These are phyloP conservation scores for Thermothelomyces thermophilus DNA, from an alignment of 2,329 filamentous ascomycete species.

Conservation along the genomic window DNA sequence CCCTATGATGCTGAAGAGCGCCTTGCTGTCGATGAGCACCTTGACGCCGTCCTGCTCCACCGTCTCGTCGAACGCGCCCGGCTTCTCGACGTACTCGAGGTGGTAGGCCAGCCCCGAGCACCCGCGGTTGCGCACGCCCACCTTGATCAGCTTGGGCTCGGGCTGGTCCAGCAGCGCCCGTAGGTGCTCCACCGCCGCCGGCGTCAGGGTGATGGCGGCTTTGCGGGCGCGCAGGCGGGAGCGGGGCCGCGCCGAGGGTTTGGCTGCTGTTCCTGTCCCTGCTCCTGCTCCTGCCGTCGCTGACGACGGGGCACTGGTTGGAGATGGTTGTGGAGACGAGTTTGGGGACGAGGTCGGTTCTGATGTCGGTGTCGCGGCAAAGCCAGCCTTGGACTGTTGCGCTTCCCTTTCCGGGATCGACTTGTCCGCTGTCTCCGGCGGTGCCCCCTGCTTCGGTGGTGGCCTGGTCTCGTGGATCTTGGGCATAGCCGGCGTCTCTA, in stretches of 20 bases:
- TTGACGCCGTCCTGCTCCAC: slow-evolving; percentile 95
- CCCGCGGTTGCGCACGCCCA: slow-evolving; percentile 88
- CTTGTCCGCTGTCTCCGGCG: slow-evolving; percentile 13
- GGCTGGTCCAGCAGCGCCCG: slow-evolving; percentile 72
- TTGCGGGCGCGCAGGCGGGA: slow-evolving; percentile 67
- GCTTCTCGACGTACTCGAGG: slow-evolving; percentile 89
- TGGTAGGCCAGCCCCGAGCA: slow-evolving; percentile 93
- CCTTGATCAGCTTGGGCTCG: slow-evolving; percentile 85
- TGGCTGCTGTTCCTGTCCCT: not conserved
- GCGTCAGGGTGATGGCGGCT: slow-evolving; percentile 82
- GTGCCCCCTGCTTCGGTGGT: slow-evolving; percentile 27
- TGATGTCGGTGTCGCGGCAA: slow-evolving; percentile 19
- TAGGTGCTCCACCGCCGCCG: slow-evolving; percentile 72
- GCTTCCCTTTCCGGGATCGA: slow-evolving; percentile 56
- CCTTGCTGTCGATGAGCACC: slow-evolving; percentile 94
- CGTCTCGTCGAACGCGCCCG: slow-evolving; percentile 79
- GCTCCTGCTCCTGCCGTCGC: slow-evolving; percentile 20
- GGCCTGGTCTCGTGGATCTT: slow-evolving; percentile 48
- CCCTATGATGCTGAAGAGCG: slow-evolving; percentile 94
- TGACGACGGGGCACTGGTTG: not conserved
- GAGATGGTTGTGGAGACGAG: not conserved
- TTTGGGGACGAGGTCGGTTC: not conserved
- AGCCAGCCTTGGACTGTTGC: slow-evolving; percentile 54
- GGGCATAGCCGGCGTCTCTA: slow-evolving; percentile 30
- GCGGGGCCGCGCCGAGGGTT: slow-evolving; percentile 39